phyloP scores from a whole-genome alignment of 2,329 filamentous ascomycete species.

The Penicillium sp. region DNA sequence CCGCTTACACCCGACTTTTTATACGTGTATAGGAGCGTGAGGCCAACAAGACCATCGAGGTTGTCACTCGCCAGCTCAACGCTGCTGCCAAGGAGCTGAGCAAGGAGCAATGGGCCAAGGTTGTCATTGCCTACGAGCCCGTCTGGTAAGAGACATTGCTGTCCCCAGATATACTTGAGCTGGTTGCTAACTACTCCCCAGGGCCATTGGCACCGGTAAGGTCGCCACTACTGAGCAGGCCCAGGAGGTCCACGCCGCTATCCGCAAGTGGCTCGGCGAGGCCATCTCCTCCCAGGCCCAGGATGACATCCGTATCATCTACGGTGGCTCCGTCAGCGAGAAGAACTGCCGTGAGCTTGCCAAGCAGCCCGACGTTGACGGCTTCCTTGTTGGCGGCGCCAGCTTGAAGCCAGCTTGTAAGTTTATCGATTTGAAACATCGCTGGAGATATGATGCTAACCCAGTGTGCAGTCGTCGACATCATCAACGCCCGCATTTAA shows the following conservation, averaged over 20 bases:
- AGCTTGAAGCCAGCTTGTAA: slow-evolving; percentile 93
- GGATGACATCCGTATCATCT: slow-evolving; percentile 87
- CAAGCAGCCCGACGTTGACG: slow-evolving; percentile 92
- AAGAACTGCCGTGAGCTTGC: slow-evolving; percentile 95
- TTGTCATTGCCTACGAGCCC: slow-evolving; percentile 97
- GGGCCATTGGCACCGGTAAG: slow-evolving; percentile 83
- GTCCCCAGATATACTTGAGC: not conserved
- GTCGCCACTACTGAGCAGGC: slow-evolving; percentile 84
- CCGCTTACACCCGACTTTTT: slow-evolving; percentile 26
- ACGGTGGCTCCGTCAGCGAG: slow-evolving; percentile 93
- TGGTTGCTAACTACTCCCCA: slow-evolving; percentile 21
- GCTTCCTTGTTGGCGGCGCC: slow-evolving; percentile 93
- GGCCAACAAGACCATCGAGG: slow-evolving; percentile 72
- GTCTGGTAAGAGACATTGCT: slow-evolving; percentile 72
- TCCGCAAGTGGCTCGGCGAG: slow-evolving; percentile 77
- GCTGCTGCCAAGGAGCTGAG: slow-evolving; percentile 65
- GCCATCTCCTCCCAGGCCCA: slow-evolving; percentile 72
- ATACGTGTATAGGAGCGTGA: slow-evolving; percentile 62
- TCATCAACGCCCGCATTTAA: slow-evolving; percentile 60
- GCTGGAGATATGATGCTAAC: slow-evolving; percentile 7
- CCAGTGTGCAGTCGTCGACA: slow-evolving; percentile 54
- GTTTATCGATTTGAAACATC: slow-evolving; percentile 28
- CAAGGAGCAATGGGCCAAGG: slow-evolving; percentile 81
- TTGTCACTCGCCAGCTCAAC: slow-evolving; percentile 69
- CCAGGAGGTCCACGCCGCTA: slow-evolving; percentile 87